Base-by-base conservation (phyloP, 495 filamentous ascomycete species). In the Patellaria atrata region DNA sequence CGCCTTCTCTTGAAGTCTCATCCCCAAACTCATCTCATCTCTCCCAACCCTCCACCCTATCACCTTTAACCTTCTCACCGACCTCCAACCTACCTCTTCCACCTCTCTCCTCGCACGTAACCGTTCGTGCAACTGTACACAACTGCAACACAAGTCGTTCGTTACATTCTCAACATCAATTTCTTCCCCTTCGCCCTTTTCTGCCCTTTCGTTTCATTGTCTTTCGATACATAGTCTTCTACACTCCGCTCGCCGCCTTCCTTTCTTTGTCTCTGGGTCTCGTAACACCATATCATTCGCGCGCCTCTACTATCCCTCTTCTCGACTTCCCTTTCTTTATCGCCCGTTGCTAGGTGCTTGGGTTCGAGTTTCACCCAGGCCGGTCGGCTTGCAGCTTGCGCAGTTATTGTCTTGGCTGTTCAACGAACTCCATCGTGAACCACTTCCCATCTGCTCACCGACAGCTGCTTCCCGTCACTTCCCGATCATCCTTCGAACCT, bases 131-230 rank as follows among this genome's bases (percentile, higher is more conserved):
- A 49, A 38, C 40, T 37, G 27, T 30, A 35, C 15, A 14, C 17
- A 38, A 11, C 8, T 26, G 5, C 14, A 12, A 13, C n/a, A 33
- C 18, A 41, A 25, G 45, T 52, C 49, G 35, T 43, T 52, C 49
- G 49, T 52, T 52, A 45, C 37, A 26, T 38, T 40, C 37, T 37
- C 15, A 10, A n/a, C 25, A 22, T 16, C 27, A 21, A 34, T 5
- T 38, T 30, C 34, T 22, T 16, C 23, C 30, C 34, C 22, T 30
- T 24, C 25, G 10, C 40, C 27, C 37, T 8, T 33, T 5, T n/a
- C 11, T 31, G 17, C 12, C 26, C 26, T 41, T 33, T 12, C 27
- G 24, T 13, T 20, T 18, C 22, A 17, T 20, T 31, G 15, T 5
- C 24, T 19, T 14, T 16, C 23, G 16, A 16, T 21, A 10, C 17